Conservation (phyloP, 768 basidiomycete genomes). For the Lactifluus subvellereus region DNA sequence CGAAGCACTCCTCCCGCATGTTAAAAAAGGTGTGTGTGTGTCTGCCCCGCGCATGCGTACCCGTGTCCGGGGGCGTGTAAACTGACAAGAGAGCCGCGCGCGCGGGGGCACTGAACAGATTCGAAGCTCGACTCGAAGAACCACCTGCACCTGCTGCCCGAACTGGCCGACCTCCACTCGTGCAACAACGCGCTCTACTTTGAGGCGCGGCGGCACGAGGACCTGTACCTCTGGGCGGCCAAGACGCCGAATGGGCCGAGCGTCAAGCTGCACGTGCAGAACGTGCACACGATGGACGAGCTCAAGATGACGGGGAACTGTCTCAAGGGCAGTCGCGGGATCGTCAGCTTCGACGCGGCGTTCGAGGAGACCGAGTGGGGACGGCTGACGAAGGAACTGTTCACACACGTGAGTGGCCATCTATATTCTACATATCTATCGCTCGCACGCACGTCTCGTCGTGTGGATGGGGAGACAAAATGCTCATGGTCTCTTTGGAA, state of each 20-base stretch:
- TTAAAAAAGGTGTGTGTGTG: slow-evolving; percentile 78
- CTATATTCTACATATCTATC: slow-evolving; percentile 11
- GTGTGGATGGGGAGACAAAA: not conserved
- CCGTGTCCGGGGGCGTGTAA: not conserved
- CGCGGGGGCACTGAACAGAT: slow-evolving; percentile 44
- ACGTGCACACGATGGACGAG: slow-evolving; percentile 99
- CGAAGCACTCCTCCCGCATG: slow-evolving; percentile 83
- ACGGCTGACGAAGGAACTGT: slow-evolving; percentile 83
- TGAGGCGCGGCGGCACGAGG: slow-evolving; percentile 92
- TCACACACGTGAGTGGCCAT: slow-evolving; percentile 66
- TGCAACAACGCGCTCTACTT: slow-evolving; percentile 98
- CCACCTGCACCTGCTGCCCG: slow-evolving; percentile 85
- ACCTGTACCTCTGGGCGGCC: slow-evolving; percentile 93
- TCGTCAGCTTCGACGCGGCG: slow-evolving; percentile 85
- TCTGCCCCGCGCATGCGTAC: not conserved
- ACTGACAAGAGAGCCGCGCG: not conserved
- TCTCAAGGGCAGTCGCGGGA: slow-evolving; percentile 87
- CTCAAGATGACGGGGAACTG: slow-evolving; percentile 99
- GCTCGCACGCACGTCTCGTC: not conserved
- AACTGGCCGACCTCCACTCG: slow-evolving; percentile 93
- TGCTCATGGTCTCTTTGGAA: not conserved
- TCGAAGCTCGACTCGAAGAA: slow-evolving; percentile 97
- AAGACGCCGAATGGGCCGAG: slow-evolving; percentile 98
- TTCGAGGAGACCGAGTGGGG: slow-evolving; percentile 91
- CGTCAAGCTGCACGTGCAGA: slow-evolving; percentile 96